phyloP scores from a whole-genome alignment of 2,329 filamentous ascomycete genomes.

The Xylariales sp. region DNA sequence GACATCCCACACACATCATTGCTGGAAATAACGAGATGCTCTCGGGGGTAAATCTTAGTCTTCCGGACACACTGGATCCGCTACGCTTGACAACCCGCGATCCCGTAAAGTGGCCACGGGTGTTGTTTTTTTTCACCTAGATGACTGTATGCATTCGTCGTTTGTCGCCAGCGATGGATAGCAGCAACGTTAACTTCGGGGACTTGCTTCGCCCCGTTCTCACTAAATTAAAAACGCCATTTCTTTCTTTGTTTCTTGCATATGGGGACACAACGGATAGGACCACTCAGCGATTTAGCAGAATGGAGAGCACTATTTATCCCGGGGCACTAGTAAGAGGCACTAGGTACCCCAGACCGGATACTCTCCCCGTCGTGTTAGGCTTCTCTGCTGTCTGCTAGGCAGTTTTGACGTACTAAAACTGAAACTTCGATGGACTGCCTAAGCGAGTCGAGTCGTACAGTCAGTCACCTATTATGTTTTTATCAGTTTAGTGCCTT shows the following conservation, averaged over 20 bases:
- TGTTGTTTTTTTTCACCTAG: not conserved
- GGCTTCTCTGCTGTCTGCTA: not conserved
- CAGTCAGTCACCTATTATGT: not conserved
- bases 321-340: not conserved
- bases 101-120: not conserved
- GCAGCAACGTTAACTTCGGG: not conserved
- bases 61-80: not conserved
- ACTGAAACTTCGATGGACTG: not conserved
- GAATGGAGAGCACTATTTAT: not conserved
- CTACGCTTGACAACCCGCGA: not conserved
- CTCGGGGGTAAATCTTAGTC: not conserved
- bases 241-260: not conserved
- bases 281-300: not conserved
- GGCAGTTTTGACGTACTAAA: not conserved
- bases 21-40: not conserved
- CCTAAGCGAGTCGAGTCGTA: not conserved
- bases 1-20: slow-evolving; percentile 2
- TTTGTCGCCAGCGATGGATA: not conserved
- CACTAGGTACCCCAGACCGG: slow-evolving; percentile 4
- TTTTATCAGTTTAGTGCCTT: not conserved
- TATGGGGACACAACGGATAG: not conserved
- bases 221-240: slow-evolving; percentile 6
- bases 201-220: slow-evolving; percentile 15
- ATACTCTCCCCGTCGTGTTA: not conserved
- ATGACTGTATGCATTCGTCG: slow-evolving; percentile 1